Base-by-base conservation (phyloP, 2,329 filamentous ascomycete genomes). In the Colletotrichum brevisporum region DNA sequence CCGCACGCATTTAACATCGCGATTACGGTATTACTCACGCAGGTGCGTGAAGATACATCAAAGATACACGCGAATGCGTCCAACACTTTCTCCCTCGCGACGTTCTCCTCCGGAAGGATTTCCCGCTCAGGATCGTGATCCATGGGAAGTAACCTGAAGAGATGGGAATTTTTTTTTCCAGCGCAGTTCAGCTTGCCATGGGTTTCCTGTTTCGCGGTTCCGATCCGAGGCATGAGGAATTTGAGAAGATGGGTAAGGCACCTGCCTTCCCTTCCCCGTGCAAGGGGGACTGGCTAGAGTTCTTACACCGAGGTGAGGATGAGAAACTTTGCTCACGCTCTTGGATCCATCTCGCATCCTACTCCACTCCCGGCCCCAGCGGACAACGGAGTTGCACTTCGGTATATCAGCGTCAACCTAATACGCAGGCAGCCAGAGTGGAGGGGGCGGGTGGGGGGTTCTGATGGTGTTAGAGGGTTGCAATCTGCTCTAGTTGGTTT, bases 301-400 rank as follows among this genome's bases (percentile, higher is more conserved):
- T 60, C 65, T 64, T 47, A 67, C 65, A 64, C 65, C 60, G 65
- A 67, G 65, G 65, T 56, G 52, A 67, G 31, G 41, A 41, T 48
- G 24, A 15, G 31, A 57, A 57, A 8, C 27, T 31, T 31, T 31
- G 21, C 21, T 24, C 2, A 24, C 21, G 21, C 21, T 31, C 9
- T 9, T 31, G 8, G 21, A n/a, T n/a, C 5, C 43, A 18, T 18
- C 39, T 45, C 54, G 43, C 6, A 15, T 57, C 55, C 41, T 39
- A 27, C 45, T 10, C 45, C 45, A 18, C 45, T 16, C 18, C 45
- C 16, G 9, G 18, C 45, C 9, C 15, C 45, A 8, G n/a, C 16
- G 2, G 27, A 16, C 55, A 43, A 24, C 41, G 26, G 26, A 39
- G 36, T 39, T 59, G 45, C 26, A 43, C 26, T 39, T 57, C 43